Evolutionary conservation across 352 stramenopile genomes (phyloP).

Genomic region (Aphanomyces cochlioides): DNA sequence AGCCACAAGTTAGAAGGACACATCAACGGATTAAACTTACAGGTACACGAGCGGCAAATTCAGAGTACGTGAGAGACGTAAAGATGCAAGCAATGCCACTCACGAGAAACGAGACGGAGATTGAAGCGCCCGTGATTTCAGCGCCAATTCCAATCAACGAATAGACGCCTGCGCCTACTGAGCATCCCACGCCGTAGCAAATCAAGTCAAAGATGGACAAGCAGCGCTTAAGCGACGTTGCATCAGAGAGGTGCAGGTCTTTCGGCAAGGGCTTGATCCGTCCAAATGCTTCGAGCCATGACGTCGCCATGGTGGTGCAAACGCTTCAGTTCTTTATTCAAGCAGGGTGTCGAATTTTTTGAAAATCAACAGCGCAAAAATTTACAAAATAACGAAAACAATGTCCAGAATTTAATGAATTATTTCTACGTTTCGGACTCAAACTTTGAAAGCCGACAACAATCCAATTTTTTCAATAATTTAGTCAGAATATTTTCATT

Average conservation of each 20-base stretch:
- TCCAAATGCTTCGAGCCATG: constrained; percentile 41
- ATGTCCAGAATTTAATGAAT: too few relatives aligned
- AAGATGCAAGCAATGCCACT: constrained; percentile 87
- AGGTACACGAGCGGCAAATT: constrained; percentile 82
- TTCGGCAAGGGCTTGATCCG: constrained; percentile 69
- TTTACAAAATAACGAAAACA: too few relatives aligned
- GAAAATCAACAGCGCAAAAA: too few relatives aligned
- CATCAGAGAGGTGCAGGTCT: constrained; percentile 39
- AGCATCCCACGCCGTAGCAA: constrained; percentile 88
- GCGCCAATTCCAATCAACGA: constrained; percentile 85
- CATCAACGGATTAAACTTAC: constrained; percentile 38
- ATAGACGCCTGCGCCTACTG: constrained; percentile 90
- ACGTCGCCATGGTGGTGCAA: constrained; percentile 1
- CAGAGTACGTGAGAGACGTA: constrained; percentile 88
- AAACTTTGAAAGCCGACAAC: too few relatives aligned
- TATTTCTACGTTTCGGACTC: too few relatives aligned
- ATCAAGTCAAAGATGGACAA: constrained; percentile 75
- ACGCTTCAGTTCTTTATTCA: background rate
- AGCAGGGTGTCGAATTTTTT: background rate
- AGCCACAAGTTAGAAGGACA: background rate
- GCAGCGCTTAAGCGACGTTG: constrained; percentile 51
- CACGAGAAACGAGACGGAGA: constrained; percentile 89
- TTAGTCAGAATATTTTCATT: too few relatives aligned
- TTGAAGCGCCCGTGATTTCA: constrained; percentile 77
- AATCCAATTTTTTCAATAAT: too few relatives aligned